Percentiles rank a stretch among this genome's conserved stretches.
Evolutionary conservation across 2,329 filamentous ascomycete species (phyloP).

Genomic region (Verticillium zaregamsianum): DNA sequence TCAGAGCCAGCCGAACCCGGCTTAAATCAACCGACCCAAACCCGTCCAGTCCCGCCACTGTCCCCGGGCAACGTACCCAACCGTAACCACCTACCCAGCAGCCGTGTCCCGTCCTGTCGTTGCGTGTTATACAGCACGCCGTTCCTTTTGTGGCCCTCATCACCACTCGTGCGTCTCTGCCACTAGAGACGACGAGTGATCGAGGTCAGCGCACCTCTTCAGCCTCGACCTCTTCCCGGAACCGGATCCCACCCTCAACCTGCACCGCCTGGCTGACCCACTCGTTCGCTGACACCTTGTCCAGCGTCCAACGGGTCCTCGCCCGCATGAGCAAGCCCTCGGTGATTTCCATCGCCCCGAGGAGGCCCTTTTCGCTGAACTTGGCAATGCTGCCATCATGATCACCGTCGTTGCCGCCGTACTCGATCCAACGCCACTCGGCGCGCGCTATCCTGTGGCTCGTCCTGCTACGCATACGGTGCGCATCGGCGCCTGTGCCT

Average conservation of each 20-base stretch:
- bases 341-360: conserved; percentile 75
- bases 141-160: background rate
- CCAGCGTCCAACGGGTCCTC: conserved; percentile 70
- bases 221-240: conserved; percentile 55
- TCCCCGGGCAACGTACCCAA: background rate
- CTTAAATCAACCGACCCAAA: background rate
- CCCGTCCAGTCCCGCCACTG: background rate
- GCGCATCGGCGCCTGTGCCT: conserved; percentile 64
- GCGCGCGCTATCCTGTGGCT: conserved; percentile 93
- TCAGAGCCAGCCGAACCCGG: background rate
- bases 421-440: conserved; percentile 93
- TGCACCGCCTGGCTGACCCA: conserved; percentile 76
- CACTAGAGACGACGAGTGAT: too few species aligned
- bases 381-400: conserved; percentile 66
- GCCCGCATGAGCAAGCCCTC: conserved; percentile 82
- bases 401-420: conserved; percentile 78
- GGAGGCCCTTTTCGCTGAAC: conserved; percentile 60
- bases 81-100: background rate
- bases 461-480: conserved; percentile 73
- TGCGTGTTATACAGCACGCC: background rate
- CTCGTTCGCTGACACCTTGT: conserved; percentile 64
- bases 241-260: conserved; percentile 58
- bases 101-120: background rate
- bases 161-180: background rate
- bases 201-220: conserved; percentile 39